Evolutionary conservation across 1,139 yeast genomes (phyloP).

Genomic region (Entelexis sorbosivorans): DNA sequence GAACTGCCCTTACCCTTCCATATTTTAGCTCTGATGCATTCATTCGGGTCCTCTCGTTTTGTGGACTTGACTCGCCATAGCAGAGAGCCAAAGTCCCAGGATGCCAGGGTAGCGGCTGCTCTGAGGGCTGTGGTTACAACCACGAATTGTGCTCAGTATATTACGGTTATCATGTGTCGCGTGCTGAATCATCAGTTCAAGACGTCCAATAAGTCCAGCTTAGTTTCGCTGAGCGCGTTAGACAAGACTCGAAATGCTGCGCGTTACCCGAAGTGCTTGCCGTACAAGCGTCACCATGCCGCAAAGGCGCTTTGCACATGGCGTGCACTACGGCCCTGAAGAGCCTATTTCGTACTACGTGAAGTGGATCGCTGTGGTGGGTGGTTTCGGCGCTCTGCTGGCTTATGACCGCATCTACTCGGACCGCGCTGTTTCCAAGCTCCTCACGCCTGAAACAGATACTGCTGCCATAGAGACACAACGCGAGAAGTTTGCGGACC

Average conservation of each 20-base stretch:
- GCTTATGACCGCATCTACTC: constrained; percentile 24
- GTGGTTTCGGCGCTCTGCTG: constrained; percentile 18
- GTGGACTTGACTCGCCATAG: too few species aligned
- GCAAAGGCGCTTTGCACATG: constrained; percentile 16
- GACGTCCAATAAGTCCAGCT: neutral
- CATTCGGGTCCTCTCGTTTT: too few species aligned
- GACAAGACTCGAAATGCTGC: neutral
- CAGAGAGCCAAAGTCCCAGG: too few species aligned
- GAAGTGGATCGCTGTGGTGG: constrained; percentile 22
- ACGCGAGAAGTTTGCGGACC: constrained; percentile 20
- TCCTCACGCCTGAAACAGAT: constrained; percentile 21
- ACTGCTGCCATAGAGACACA: constrained; percentile 19
- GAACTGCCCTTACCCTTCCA: neutral
- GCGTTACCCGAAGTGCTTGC: constrained; percentile 3
- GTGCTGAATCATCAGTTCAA: neutral
- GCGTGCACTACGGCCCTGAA: constrained; percentile 23
- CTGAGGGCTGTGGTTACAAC: too few species aligned
- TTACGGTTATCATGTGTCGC: neutral
- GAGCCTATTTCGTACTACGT: constrained; percentile 23
- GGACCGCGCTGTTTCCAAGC: constrained; percentile 22
- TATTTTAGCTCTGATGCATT: too few species aligned
- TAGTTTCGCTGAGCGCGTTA: neutral
- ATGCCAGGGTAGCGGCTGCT: too few species aligned
- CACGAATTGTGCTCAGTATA: too few species aligned
- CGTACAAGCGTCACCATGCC: neutral